Conservation (phyloP, 371 early-diverging fungal species). For the Paraphysoderma sedebokerense region DNA sequence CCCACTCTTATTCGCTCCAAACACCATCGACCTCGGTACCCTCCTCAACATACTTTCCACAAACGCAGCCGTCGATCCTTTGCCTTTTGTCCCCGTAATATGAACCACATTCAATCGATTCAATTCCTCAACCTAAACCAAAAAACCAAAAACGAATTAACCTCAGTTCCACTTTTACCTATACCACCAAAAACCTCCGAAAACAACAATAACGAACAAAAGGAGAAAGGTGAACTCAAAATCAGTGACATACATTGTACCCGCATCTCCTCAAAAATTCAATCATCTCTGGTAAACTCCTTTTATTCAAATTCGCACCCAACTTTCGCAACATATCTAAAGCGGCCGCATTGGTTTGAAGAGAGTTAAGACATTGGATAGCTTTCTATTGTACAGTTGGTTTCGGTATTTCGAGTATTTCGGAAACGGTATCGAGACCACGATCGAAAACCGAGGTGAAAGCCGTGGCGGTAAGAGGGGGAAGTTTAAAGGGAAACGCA, state of each 20-base stretch:
- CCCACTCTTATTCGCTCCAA: too few relatives aligned
- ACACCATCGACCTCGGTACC: constrained; percentile 10
- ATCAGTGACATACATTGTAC: constrained; percentile 47
- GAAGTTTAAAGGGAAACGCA: too few relatives aligned
- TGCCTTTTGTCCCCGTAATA: constrained; percentile 75
- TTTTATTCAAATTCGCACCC: constrained; percentile 46
- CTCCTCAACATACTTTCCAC: constrained; percentile 40
- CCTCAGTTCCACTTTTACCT: too few relatives aligned
- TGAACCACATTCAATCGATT: constrained; percentile 60
- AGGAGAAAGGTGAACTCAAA: too few relatives aligned
- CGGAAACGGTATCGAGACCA: too few relatives aligned
- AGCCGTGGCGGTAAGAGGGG: too few relatives aligned
- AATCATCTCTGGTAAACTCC: constrained; percentile 51
- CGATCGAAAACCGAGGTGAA: too few relatives aligned
- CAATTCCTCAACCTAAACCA: constrained; percentile 29
- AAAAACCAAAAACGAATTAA: neutral
- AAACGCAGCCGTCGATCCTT: constrained; percentile 65
- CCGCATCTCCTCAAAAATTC: constrained; percentile 47
- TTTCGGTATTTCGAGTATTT: too few relatives aligned
- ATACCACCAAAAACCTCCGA: too few relatives aligned
- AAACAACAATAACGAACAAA: too few relatives aligned
- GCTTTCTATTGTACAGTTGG: too few relatives aligned
- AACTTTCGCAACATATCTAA: constrained; percentile 50
- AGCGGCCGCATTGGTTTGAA: constrained; percentile 66
- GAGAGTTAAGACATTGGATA: constrained; percentile 48